Percentiles rank a stretch among this genome's conserved stretches.
phyloP scores from a whole-genome alignment of 2,329 filamentous ascomycete genomes.

The Laburnicola sp. region DNA sequence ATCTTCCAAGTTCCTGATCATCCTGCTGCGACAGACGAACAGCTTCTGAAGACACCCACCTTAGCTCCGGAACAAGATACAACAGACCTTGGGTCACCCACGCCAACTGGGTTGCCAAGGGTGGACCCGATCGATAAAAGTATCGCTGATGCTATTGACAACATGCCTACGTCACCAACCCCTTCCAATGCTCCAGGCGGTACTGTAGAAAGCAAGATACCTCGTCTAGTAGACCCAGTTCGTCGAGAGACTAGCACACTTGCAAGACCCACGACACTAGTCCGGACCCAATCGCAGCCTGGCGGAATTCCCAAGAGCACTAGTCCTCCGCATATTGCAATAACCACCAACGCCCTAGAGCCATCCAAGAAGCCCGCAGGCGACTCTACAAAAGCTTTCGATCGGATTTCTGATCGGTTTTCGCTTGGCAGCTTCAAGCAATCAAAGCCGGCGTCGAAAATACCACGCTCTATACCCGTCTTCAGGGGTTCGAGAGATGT shows the following conservation, averaged over 20 bases:
- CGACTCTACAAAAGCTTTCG: conserved; percentile 50
- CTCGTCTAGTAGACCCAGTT: conserved; percentile 41
- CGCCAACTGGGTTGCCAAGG: conserved; percentile 33
- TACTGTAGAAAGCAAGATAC: conserved; percentile 43
- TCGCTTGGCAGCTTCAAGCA: conserved; percentile 67
- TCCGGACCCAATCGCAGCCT: conserved; percentile 44
- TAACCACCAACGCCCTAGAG: conserved; percentile 19
- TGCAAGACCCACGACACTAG: conserved; percentile 28
- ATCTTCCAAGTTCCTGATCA: conserved; percentile 44
- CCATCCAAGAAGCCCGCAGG: conserved; percentile 32
- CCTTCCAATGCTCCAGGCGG: conserved; percentile 20
- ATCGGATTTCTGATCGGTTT: conserved; percentile 76
- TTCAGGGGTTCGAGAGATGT: conserved; percentile 61
- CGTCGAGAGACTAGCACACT: conserved; percentile 31
- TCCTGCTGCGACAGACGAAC: conserved; percentile 22
- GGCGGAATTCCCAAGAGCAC: conserved; percentile 33
- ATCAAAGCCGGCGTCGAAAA: conserved; percentile 67
- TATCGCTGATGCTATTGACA: conserved; percentile 40
- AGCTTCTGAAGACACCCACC: conserved; percentile 33
- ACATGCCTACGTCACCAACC: conserved; percentile 37
- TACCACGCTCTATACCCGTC: conserved; percentile 73
- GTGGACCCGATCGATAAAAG: conserved; percentile 42
- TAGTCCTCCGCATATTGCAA: conserved; percentile 19
- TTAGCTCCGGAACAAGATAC: conserved; percentile 21
- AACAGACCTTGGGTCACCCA: conserved; percentile 33